Evolutionary conservation across 1,284 basidiomycete species (phyloP), one percentile per base, ranked within the genome.

Genomic region (Ustilago shanxiensis): DNA sequence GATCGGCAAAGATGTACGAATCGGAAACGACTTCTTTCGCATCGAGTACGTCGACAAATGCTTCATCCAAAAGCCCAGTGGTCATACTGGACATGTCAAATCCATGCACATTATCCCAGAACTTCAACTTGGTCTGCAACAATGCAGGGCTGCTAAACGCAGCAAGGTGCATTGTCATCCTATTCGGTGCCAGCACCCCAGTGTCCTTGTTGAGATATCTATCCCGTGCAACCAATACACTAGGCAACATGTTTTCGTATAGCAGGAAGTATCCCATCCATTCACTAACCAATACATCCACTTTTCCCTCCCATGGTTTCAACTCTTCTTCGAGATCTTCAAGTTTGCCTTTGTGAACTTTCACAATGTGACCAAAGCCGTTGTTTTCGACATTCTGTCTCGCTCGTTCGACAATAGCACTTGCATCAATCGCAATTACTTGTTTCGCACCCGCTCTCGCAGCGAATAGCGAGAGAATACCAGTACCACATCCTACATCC

Each of bases 211-310:
- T 89, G 14, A 98, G 89, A 88, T 95, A 98, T 18, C 91, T 90
- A 85, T 97, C 94, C 26, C 95, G 89, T 0, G 95, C 95, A 64
- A 89, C 88, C 11, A 99, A 88, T 7, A 98, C 96, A 0, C 95
- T 97, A 86, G 98, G 95, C 26, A 98, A 90, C 96, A 98, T 98
- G 51, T 93, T 94, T 87, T 99, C 96, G 87, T 98, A 98, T 24
- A 97, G 89, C 26, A 86, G 75, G 47, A 82, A 85, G 73, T 83
- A 86, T 63, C 77, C 83, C 96, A 98, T 98, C 96, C 96, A 99
- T 87, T 99, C 96, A 31, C 93, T 95, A 56, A 98, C 89, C 84
- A 99, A 95, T 58, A 98, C 90, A 85, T 98, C 95, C 37, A 98
- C 95, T 56, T 93, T 89, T 3, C 80, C 83, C 16, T 90, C 88